phyloP scores from a whole-genome alignment of 225 moss, liverwort and hornwort species.

The Pseudisothecium myosuroides region DNA sequence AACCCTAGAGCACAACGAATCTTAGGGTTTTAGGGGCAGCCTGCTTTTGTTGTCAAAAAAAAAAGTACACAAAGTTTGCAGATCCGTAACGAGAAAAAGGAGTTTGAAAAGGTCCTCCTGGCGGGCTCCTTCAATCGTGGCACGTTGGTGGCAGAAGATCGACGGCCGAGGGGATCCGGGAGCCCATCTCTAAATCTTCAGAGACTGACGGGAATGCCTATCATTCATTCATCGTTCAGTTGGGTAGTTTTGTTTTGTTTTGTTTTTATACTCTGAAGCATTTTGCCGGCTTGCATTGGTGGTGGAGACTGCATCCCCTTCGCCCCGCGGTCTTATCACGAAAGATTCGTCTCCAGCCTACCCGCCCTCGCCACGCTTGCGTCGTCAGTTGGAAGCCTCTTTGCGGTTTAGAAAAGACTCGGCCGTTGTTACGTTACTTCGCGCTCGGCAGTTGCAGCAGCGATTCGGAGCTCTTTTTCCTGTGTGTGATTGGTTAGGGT shows the following conservation, averaged over 20 bases:
- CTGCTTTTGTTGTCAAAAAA: background rate
- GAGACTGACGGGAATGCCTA: no score
- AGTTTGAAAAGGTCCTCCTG: background rate
- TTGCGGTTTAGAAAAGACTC: background rate
- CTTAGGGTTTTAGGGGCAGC: background rate
- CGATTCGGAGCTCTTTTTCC: background rate
- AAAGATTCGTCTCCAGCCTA: background rate
- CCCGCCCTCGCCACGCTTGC: background rate
- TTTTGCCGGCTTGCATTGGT: background rate
- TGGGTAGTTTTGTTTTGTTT: background rate
- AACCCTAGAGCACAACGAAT: background rate
- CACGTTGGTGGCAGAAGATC: background rate
- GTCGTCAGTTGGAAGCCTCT: background rate
- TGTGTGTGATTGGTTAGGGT: background rate
- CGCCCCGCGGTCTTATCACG: background rate
- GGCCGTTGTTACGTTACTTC: background rate
- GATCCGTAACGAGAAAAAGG: background rate
- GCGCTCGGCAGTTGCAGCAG: background rate
- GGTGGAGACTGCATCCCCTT: background rate
- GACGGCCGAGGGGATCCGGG: background rate
- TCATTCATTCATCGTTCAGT: background rate
- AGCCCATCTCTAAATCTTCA: no score
- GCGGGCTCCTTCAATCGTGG: background rate
- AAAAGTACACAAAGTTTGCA: background rate
- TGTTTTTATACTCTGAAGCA: background rate